Evolutionary conservation across 2,329 filamentous ascomycete species (phyloP), one percentile per base, ranked within the genome.

Genomic region (Ampelomyces quisqualis): DNA sequence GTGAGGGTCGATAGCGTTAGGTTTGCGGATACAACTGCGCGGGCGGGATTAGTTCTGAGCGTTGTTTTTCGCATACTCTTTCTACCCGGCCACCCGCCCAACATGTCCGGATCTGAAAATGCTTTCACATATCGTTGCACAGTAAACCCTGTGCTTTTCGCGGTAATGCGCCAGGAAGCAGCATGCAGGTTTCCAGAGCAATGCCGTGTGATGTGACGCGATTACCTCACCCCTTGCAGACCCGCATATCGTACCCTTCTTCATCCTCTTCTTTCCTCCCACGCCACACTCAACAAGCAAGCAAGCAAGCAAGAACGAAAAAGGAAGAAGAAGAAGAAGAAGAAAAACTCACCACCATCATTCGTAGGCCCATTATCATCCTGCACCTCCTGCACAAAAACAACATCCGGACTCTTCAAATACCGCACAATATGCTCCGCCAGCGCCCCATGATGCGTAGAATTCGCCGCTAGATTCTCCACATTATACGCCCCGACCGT

Each of bases 371-470:
- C 84, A 27, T 73, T 77, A 70, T 83, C 73, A 58, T 88, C 85
- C 65, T 87, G 85, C 31, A 88, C 71, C 65, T 88, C 85, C 62
- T 88, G 84, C 3, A 88, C 56, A 58, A 86, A 85, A 42, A 88
- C 58, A 4, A 88, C 62, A 57, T 84, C 81, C 0, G 85, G 85
- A 0, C 76, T 77, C 43, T 74, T 75, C 48, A 88, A 69, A 65
- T 81, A 82, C 49, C 78, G 68, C 37, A 81, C 80, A 48, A 88
- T 84, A 55, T 88, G 82, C 7, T 72, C 67, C 2, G 83, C 79
- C n/a, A 87, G 74, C 9, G 65, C 67, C n/a, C 74, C 67, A 17
- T 86, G 69, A 49, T 81, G 77, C 2, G 72, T 51, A 0, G 78
- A 79, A 22, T 69, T 73, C 0, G 83, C 78, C 6, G 73, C 69